Conservation (phyloP, 192 early-diverging fungal genomes). For the Helicostylum pulchrum region DNA sequence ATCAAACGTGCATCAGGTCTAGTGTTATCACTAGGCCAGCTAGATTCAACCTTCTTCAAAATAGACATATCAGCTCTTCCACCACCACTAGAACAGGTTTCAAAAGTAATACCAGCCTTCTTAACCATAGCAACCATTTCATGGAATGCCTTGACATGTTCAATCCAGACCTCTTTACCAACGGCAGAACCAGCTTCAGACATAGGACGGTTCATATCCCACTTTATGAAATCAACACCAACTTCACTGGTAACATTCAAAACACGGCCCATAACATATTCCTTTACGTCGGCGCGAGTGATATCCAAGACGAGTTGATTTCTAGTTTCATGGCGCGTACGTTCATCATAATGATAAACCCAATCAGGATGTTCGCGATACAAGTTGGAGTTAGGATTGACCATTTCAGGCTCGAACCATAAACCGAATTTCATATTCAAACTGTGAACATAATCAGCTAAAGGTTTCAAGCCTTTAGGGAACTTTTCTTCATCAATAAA, state of each 20-base stretch:
- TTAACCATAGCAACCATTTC: constrained; percentile 4
- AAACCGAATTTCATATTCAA: constrained; percentile 28
- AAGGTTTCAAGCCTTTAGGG: constrained; percentile 18
- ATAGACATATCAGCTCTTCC: constrained; percentile 17
- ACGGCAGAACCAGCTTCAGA: constrained; percentile 6
- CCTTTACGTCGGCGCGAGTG: constrained; percentile 11
- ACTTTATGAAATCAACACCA: constrained; percentile 27
- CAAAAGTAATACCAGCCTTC: constrained; percentile 9
- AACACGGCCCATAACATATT: constrained; percentile 16
- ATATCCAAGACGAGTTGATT: constrained; percentile 25
- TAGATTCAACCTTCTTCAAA: not conserved
- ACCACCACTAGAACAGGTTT: constrained; percentile 28
- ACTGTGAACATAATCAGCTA: constrained; percentile 19
- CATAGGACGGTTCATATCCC: constrained; percentile 32
- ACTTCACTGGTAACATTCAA: not conserved
- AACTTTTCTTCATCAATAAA: constrained; percentile 21
- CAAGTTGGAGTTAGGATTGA: constrained; percentile 23
- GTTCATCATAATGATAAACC: constrained; percentile 25
- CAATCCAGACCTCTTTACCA: constrained; percentile 10
- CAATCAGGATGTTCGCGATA: constrained; percentile 27
- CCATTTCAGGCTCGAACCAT: constrained; percentile 32
- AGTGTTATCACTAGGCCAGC: constrained; percentile 30
- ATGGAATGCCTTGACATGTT: constrained; percentile 14
- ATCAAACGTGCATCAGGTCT: constrained; percentile 22
- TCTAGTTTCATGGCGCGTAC: not conserved